Evolutionary conservation across 2,329 filamentous ascomycete genomes (phyloP).

Genomic region (Ophiocordyceps robertsii): DNA sequence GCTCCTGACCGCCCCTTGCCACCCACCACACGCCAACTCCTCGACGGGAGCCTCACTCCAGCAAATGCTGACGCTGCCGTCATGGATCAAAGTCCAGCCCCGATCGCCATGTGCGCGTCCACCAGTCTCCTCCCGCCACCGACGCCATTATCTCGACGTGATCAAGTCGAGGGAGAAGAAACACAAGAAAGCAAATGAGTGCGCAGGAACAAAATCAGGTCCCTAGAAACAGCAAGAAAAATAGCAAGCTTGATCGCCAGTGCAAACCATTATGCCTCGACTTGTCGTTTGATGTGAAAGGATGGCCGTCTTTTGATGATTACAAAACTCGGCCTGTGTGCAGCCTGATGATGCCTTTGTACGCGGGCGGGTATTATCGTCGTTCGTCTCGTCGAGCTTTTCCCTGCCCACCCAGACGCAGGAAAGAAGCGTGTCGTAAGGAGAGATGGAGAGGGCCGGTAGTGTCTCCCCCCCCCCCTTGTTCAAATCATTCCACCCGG

Average conservation of each 20-base stretch:
- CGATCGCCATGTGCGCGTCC: background rate
- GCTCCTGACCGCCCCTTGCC: background rate
- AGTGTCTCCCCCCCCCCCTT: background rate
- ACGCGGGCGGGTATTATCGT: conserved; percentile 1
- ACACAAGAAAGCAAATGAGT: no score
- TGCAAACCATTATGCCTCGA: background rate
- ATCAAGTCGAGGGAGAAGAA: background rate
- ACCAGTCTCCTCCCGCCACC: background rate
- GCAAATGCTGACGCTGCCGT: conserved; percentile 5
- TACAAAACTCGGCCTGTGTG: background rate
- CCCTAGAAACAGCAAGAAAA: conserved; percentile 1
- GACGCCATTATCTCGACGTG: background rate
- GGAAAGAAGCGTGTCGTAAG: background rate
- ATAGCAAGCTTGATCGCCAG: background rate
- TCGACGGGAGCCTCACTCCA: background rate
- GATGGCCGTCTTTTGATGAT: conserved; percentile 3
- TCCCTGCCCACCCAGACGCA: background rate
- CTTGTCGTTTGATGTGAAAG: background rate
- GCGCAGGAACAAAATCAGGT: background rate
- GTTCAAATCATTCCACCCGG: conserved; percentile 33
- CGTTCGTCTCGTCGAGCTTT: conserved; percentile 1
- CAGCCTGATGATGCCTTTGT: background rate
- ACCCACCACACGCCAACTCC: background rate
- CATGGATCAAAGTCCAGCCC: conserved; percentile 20
- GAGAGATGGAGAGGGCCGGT: background rate